A percentile compares a stretch with the other conserved stretches of the same genome.
Evolutionary conservation across 2,329 filamentous ascomycete genomes (phyloP).

Genomic region (Apiospora malaysiana): DNA sequence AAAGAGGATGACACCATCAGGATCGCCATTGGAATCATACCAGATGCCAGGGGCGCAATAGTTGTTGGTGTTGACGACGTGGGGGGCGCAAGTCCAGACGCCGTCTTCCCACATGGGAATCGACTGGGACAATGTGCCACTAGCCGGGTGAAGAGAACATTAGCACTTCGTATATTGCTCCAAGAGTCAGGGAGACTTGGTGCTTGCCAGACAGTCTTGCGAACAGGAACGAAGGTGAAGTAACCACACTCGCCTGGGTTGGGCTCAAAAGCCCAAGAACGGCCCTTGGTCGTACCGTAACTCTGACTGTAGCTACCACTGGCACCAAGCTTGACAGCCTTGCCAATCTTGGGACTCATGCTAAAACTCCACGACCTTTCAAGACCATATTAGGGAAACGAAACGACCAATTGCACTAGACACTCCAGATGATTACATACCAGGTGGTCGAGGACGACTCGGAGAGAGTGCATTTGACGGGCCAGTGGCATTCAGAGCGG

Average conservation of each 20-base stretch:
- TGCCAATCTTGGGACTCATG: conserved; percentile 37
- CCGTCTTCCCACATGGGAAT: conserved; percentile 9
- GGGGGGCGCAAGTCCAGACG: conserved; percentile 4
- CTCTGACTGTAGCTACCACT: conserved; percentile 25
- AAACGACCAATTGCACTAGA: background rate
- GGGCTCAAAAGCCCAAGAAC: conserved; percentile 22
- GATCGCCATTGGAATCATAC: conserved; percentile 15
- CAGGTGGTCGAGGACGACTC: conserved; percentile 36
- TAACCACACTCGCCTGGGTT: conserved; percentile 28
- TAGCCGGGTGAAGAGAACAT: background rate
- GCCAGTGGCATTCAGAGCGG: conserved; percentile 42
- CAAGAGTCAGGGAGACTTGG: too few species aligned
- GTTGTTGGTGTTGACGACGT: conserved; percentile 5
- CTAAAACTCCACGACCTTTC: conserved; percentile 38
- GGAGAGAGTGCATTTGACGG: conserved; percentile 38
- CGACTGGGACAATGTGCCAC: conserved; percentile 24
- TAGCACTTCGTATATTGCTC: background rate
- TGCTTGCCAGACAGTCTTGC: conserved; percentile 26
- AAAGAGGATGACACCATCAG: conserved; percentile 28
- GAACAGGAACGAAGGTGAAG: conserved; percentile 30
- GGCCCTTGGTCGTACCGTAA: conserved; percentile 1
- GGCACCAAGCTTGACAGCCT: conserved; percentile 34
- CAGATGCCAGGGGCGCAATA: conserved; percentile 23
- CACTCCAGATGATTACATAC: background rate
- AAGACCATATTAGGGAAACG: background rate